Base-by-base conservation (phyloP, 1,284 basidiomycete species). In the Hemileia vastatrix region DNA sequence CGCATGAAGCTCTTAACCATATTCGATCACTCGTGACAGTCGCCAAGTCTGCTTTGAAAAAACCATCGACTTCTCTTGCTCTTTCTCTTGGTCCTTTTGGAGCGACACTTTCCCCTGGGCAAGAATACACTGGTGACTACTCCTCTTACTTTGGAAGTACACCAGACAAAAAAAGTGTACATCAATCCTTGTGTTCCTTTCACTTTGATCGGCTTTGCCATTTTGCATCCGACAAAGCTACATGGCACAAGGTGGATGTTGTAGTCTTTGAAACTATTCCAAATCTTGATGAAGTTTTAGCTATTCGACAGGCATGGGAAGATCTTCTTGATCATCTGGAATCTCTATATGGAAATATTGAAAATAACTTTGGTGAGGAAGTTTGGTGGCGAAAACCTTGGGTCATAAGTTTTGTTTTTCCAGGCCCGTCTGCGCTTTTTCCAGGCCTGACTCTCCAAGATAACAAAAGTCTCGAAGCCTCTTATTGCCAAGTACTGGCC, bases 201-300 rank as follows among this genome's bases (percentile, higher is more conserved):
- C 66, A 67, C 24, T 52, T 47, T 40, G 79, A 81, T 59, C 79
- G 87, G 8, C 78, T 90, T 43, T 67, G 75, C 33, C 77, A 83
- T 0, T 86, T 84, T 69, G 79, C 82, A 0, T 68, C 72, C 3
- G 67, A 76, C 33, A 77, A 83, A 57, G 75, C 78, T 19, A 77
- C 77, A 0, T 90, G 87, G 87, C 67, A 72, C 24, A 71, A 71
- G 6, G 76, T 90, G 57, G 83, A 85, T 60, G 81, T 80, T 65
- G 70, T 90, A 53, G 86, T 86, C 6, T 90, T 90, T 72, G 88
- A 90, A 79, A 90, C 87, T 0, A 77, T 90, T 2, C 87, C 88
- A 0, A 77, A 88, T 0, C 71, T 82, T 11, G 76, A 83, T 23
- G 88, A 91, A 75, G 78, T 86, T 3, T 75, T 71, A 8, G 86